Percentiles rank a stretch among this genome's conserved stretches.
These are phyloP conservation scores for Calonectria pauciramosa DNA, from an alignment of 2,329 filamentous ascomycete species.

Conservation along the genomic window DNA sequence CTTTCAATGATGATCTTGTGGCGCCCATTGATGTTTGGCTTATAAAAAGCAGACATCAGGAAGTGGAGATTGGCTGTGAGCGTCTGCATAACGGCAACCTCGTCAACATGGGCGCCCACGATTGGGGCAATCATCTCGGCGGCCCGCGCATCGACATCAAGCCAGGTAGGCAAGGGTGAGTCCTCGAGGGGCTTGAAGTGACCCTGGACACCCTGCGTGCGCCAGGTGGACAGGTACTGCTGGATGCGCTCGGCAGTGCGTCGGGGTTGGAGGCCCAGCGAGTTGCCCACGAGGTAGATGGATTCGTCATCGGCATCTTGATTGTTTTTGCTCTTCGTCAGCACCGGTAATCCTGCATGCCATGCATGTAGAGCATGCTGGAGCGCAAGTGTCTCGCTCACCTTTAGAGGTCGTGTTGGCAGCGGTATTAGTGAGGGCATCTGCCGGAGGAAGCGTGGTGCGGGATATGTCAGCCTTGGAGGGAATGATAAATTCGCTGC, in stretches of 20 bases:
- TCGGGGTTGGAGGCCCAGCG: conserved; percentile 82
- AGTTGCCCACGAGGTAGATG: conserved; percentile 89
- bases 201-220: conserved; percentile 82
- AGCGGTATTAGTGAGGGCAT: background rate
- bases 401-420: conserved; percentile 14
- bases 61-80: conserved; percentile 84
- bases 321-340: background rate
- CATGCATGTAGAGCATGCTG: no score
- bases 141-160: conserved; percentile 79
- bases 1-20: conserved; percentile 86
- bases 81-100: conserved; percentile 88
- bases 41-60: conserved; percentile 85
- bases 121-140: conserved; percentile 75
- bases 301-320: conserved; percentile 41
- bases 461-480: conserved; percentile 53
- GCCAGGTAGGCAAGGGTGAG: conserved; percentile 77
- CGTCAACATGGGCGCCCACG: conserved; percentile 76
- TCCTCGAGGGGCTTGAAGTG: conserved; percentile 80
- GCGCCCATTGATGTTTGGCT: conserved; percentile 66
- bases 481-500: conserved; percentile 80
- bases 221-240: conserved; percentile 83
- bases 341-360: background rate
- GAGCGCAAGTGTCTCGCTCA: background rate
- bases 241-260: conserved; percentile 70
- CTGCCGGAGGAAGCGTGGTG: conserved; percentile 40